These are phyloP conservation scores for Mallotus repandus DNA, from an alignment of 441 rosid genomes.

Conservation along the genomic window DNA sequence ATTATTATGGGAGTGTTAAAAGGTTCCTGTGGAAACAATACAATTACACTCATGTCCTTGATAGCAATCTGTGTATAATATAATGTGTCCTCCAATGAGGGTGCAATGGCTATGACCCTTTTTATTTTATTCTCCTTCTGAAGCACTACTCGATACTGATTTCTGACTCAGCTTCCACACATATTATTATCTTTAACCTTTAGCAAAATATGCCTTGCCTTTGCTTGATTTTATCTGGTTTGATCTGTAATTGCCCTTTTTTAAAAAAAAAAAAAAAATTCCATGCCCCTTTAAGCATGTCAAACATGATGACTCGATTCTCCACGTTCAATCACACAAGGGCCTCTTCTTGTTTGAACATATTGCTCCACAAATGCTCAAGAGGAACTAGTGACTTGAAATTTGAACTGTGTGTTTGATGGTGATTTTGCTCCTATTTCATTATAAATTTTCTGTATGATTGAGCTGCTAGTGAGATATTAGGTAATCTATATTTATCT, in stretches of 20 bases:
- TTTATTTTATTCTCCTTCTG: slow-evolving; percentile 19
- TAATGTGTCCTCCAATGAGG: slow-evolving; percentile 27
- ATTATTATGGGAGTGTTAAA: background rate
- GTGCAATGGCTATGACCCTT: slow-evolving; percentile 29
- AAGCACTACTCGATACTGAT: slow-evolving; percentile 25
- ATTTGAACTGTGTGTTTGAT: background rate
- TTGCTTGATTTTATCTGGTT: background rate
- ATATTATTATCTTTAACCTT: slow-evolving; percentile 12
- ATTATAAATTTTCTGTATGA: no score
- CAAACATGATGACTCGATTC: background rate
- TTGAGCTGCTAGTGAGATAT: no score
- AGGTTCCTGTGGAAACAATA: background rate
- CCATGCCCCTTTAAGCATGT: slow-evolving; percentile 3
- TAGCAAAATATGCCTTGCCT: background rate
- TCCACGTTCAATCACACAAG: background rate
- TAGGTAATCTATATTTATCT: no score
- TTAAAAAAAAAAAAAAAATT: no score
- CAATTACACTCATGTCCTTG: background rate
- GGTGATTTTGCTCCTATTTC: background rate
- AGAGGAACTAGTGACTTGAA: background rate
- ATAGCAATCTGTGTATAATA: slow-evolving; percentile 13
- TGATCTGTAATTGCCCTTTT: background rate
- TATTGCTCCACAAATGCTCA: background rate
- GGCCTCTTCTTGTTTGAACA: no score
- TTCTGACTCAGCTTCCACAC: slow-evolving; percentile 52